Base-by-base conservation (phyloP, 2,329 filamentous ascomycete genomes). In the Penicillium corylophilum region DNA sequence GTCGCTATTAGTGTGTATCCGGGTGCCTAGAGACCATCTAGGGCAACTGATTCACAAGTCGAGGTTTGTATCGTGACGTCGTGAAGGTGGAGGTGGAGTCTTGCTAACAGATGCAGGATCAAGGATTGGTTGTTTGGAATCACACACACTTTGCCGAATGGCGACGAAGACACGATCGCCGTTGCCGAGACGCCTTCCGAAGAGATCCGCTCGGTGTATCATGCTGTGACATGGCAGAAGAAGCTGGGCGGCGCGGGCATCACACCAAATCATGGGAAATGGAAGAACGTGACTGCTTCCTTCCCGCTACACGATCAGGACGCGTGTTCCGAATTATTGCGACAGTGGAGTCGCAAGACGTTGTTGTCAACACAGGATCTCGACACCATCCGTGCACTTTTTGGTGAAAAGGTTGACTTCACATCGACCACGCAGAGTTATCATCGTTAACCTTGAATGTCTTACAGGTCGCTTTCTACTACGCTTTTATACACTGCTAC, bases 61-160 rank as follows among this genome's bases (percentile, higher is more conserved):
- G 50, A 85, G 84, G 84, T 85, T 48, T n/a, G 6, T 16, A 5
- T 36, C n/a, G 13, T 16, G 31, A n/a, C n/a, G 5, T 9, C 5
- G 9, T 3, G 16, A 5, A 16, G 1, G 4, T 33, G 22, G 7
- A 28, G 26, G n/a, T 22, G 5, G 22, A 36, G 10, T 1, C 45
- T 56, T 22, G 57, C 16, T n/a, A 5, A 50, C 10, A 3, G 3
- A 10, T 7, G 7, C 51, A 88, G 94, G 58, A 86, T 96, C 16
- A 89, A 91, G 68, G 94, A 97, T 74, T 99, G 92, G 90, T 83
- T 97, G 29, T 88, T 94, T 68, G 91, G 92, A 46, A 87, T 96
- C 48, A 86, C 90, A 56, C 82, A 88, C 44, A 82, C 84, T 18
- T 85, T 90, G 31, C 93, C 93, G 0, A 82, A 85, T 50, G 86